Percentiles rank a stretch among this genome's conserved stretches.
Conservation (phyloP, 1,284 basidiomycete genomes). For the Moesziomyces aphidis region DNA sequence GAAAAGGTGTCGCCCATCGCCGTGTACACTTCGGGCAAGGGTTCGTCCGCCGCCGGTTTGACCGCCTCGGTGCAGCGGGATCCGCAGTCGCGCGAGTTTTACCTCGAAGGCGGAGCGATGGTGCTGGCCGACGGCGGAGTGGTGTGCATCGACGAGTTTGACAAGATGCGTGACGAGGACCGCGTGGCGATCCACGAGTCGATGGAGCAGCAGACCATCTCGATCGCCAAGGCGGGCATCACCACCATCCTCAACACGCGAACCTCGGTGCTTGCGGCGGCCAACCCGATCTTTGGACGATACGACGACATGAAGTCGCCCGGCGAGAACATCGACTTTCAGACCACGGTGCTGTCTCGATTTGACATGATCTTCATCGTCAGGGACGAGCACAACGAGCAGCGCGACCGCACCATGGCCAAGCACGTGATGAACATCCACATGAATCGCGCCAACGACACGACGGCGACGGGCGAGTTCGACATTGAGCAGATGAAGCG, state of each 20-base stretch:
- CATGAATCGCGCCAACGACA: slow-evolving; percentile 84
- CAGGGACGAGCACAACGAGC: slow-evolving; percentile 97
- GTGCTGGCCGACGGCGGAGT: slow-evolving; percentile 98
- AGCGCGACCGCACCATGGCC: slow-evolving; percentile 91
- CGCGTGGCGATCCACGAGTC: slow-evolving; percentile 99
- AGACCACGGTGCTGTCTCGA: slow-evolving; percentile 96
- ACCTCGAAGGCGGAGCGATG: slow-evolving; percentile 99
- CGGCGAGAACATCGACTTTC: slow-evolving; percentile 98
- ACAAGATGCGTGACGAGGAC: slow-evolving; percentile 99
- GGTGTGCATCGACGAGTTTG: slow-evolving; percentile 99
- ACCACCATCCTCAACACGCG: slow-evolving; percentile 97
- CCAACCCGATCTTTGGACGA: slow-evolving; percentile 97
- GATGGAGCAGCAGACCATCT: slow-evolving; percentile 99
- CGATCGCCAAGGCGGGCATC: slow-evolving; percentile 98
- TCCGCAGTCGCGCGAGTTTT: slow-evolving; percentile 91
- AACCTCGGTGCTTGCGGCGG: slow-evolving; percentile 95
- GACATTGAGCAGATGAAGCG: slow-evolving; percentile 98
- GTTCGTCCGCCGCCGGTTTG: slow-evolving; percentile 95
- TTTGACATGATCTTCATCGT: slow-evolving; percentile 99
- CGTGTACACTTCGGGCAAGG: slow-evolving; percentile 98
- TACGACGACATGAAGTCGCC: slow-evolving; percentile 98
- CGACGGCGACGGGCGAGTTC: slow-evolving; percentile 81
- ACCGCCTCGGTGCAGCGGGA: slow-evolving; percentile 98
- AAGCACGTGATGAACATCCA: slow-evolving; percentile 99
- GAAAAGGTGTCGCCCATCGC: slow-evolving; percentile 98